Percentiles rank a stretch among this genome's conserved stretches.
These are phyloP conservation scores for Ceratobasidium sp. DNA, from an alignment of 1,284 basidiomycete genomes.

Conservation along the genomic window DNA sequence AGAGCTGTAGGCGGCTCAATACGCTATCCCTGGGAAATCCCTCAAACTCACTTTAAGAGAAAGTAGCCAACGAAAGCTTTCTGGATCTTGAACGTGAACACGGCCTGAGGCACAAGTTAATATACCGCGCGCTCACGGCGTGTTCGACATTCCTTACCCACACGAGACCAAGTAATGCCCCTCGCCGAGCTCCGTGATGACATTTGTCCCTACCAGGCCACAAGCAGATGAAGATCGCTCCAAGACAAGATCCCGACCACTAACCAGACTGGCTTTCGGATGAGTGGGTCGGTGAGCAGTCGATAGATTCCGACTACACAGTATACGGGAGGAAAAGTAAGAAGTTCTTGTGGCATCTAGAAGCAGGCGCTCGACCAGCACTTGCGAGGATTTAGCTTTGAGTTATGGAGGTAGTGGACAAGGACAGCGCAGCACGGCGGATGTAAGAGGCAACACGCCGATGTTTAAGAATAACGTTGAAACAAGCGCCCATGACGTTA, in stretches of 20 bases:
- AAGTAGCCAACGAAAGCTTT: constrained; percentile 69
- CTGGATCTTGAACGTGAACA: constrained; percentile 72
- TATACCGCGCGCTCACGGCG: background rate
- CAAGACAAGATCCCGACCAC: background rate
- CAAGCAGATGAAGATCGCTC: background rate
- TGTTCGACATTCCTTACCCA: constrained; percentile 65
- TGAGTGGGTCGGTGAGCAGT: constrained; percentile 69
- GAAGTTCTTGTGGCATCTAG: constrained; percentile 55
- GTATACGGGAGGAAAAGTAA: constrained; percentile 78
- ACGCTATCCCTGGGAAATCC: background rate
- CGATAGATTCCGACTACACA: constrained; percentile 78
- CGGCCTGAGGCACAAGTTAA: constrained; percentile 57
- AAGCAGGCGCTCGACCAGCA: background rate
- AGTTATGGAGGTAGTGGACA: background rate
- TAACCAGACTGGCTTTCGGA: constrained; percentile 75
- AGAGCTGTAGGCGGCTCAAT: constrained; percentile 59
- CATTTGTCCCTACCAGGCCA: constrained; percentile 64
- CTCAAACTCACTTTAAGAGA: constrained; percentile 65
- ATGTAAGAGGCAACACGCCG: background rate
- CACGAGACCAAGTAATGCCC: constrained; percentile 67
- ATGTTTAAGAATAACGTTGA: constrained; percentile 32
- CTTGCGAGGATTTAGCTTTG: background rate
- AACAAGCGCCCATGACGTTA: constrained; percentile 18
- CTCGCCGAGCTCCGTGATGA: constrained; percentile 70
- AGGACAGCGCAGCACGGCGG: constrained; percentile 3